Evolutionary conservation across 139 green algal species (phyloP).

Genomic region (Gonium pectorale): DNA sequence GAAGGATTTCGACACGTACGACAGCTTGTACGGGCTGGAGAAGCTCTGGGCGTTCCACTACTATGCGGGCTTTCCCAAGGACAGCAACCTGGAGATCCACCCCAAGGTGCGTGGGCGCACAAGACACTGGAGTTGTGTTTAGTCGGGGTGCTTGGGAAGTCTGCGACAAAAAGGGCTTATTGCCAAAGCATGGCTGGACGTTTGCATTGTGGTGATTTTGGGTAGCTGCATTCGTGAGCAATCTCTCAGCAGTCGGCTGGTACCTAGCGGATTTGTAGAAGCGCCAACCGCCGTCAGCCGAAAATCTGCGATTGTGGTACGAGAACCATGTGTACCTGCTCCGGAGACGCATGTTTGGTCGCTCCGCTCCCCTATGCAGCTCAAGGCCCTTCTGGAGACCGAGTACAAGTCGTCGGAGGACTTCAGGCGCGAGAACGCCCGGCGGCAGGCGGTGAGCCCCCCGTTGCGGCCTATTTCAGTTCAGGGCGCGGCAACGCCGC

Average conservation of each 20-base stretch:
- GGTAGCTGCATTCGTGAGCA: too few relatives aligned
- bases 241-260: too few relatives aligned
- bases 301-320: too few relatives aligned
- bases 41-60: conserved; percentile 97
- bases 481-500: too few relatives aligned
- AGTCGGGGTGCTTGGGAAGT: not conserved
- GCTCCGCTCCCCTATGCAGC: not conserved
- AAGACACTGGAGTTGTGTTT: not conserved
- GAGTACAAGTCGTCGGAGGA: conserved; percentile 64
- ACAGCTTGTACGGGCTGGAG: conserved; percentile 95
- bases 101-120: conserved; percentile 44
- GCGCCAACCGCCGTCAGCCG: too few relatives aligned
- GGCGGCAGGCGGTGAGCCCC: conserved; percentile 18
- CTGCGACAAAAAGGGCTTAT: too few relatives aligned
- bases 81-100: conserved; percentile 63
- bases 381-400: conserved; percentile 54
- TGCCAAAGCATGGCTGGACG: too few relatives aligned
- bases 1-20: conserved; percentile 77
- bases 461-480: too few relatives aligned
- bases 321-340: too few relatives aligned
- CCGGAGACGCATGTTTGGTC: not conserved
- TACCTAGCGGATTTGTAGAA: too few relatives aligned
- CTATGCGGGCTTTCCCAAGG: conserved; percentile 86
- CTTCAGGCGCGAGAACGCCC: conserved; percentile 63
- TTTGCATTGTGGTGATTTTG: too few relatives aligned